Evolutionary conservation across 345 rosid species (phyloP).

Genomic region (Eucalyptus cladocalyx): DNA sequence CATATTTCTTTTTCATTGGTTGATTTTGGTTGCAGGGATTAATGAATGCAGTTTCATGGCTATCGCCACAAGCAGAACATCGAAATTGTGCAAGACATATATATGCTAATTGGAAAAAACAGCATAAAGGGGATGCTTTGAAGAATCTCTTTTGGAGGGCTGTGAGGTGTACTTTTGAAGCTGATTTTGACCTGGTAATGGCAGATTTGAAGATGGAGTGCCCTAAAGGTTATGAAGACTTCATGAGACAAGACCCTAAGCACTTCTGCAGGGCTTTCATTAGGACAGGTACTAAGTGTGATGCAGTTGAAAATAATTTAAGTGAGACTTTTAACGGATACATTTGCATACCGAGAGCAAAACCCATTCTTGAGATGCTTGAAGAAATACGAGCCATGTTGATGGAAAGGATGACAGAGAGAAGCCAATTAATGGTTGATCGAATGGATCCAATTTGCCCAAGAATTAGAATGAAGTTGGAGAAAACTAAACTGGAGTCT

Average conservation of each 20-base stretch:
- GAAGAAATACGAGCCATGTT: too few species aligned
- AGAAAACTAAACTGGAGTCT: not conserved
- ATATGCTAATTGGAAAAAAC: not conserved
- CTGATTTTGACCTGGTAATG: not conserved
- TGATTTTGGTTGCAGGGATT: not conserved
- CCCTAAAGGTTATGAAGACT: not conserved
- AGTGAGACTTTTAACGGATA: too few species aligned
- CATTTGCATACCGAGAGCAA: too few species aligned
- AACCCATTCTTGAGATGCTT: too few species aligned
- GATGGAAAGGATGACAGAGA: too few species aligned
- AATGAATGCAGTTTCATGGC: not conserved
- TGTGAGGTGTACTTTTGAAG: not conserved
- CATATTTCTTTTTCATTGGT: not conserved
- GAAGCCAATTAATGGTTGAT: too few species aligned
- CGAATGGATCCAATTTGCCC: too few species aligned
- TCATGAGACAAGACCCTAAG: not conserved
- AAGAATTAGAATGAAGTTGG: not conserved
- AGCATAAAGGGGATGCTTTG: not conserved
- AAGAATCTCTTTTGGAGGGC: not conserved
- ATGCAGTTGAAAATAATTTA: too few species aligned
- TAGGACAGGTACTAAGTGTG: too few species aligned
- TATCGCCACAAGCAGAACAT: not conserved
- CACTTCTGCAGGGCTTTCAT: not conserved
- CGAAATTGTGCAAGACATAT: not conserved
- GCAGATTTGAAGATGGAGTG: not conserved